A percentile compares a stretch with the other conserved stretches of the same genome.
Evolutionary conservation across 305 asterid species (phyloP).

Genomic region (Withania somnifera): DNA sequence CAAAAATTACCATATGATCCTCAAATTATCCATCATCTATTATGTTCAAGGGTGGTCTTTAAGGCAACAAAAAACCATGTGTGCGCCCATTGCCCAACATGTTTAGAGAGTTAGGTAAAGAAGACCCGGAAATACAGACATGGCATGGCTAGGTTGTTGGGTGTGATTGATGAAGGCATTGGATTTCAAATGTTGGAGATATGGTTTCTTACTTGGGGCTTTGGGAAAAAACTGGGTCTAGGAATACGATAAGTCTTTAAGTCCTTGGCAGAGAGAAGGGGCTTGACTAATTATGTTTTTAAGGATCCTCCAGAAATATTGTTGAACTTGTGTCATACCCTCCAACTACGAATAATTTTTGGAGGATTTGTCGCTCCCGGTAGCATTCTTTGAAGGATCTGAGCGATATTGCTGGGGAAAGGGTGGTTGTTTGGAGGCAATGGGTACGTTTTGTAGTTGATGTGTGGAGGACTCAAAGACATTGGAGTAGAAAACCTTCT

Average conservation of each 20-base stretch:
- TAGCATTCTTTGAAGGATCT: not conserved
- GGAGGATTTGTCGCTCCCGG: not conserved
- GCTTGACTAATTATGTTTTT: not conserved
- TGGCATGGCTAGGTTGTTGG: not conserved
- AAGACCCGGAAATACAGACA: not conserved
- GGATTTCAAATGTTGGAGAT: not conserved
- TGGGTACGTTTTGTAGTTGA: not conserved
- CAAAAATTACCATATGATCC: not conserved
- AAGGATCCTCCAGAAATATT: not conserved
- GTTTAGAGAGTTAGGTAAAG: not conserved
- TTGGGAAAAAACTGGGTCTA: not conserved
- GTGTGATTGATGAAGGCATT: not conserved
- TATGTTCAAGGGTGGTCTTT: not conserved
- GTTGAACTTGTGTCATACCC: not conserved
- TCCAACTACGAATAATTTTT: not conserved
- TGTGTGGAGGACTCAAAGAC: not conserved
- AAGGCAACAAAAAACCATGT: not conserved
- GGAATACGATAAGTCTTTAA: not conserved
- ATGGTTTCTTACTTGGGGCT: not conserved
- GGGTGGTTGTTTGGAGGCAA: not conserved
- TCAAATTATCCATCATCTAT: not conserved
- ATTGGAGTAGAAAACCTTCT: no score
- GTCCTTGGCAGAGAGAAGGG: not conserved
- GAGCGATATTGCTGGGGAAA: not conserved
- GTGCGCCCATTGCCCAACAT: not conserved